Conservation (phyloP, 2,329 filamentous ascomycete genomes). For the Aspergillus unguis region DNA sequence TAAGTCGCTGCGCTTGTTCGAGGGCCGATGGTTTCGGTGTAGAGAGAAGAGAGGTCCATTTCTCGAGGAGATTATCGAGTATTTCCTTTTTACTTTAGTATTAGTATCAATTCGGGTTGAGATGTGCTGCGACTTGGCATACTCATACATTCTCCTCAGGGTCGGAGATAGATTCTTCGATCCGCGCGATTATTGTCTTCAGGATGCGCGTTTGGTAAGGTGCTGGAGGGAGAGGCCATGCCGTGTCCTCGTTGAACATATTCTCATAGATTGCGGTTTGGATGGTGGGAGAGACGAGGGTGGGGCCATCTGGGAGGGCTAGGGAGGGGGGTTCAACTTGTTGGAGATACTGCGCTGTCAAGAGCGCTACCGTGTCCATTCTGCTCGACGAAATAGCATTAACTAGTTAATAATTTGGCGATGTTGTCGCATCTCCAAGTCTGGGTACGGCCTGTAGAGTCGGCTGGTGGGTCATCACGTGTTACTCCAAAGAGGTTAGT, state of each 20-base stretch:
- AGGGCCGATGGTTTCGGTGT: conserved; percentile 62
- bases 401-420: too few species aligned
- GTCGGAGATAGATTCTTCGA: conserved; percentile 73
- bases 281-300: conserved; percentile 58
- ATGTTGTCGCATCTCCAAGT: neutral
- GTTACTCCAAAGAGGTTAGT: conserved; percentile 28
- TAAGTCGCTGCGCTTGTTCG: conserved; percentile 65
- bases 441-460: neutral
- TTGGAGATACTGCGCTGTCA: conserved; percentile 73
- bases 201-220: conserved; percentile 69
- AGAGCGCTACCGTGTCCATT: conserved; percentile 30
- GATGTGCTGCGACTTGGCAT: neutral
- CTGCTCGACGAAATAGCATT: neutral
- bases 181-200: conserved; percentile 66
- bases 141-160: conserved; percentile 77
- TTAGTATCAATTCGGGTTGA: neutral
- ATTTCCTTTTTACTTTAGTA: conserved; percentile 61
- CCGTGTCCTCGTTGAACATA: conserved; percentile 61
- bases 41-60: conserved; percentile 63
- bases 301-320: conserved; percentile 56
- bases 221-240: conserved; percentile 60
- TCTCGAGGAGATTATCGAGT: conserved; percentile 72
- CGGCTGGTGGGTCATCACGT: neutral
- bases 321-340: conserved; percentile 61
- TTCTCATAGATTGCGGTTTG: conserved; percentile 65